These are phyloP conservation scores for Litchi chinensis DNA, from an alignment of 345 rosid species.

Conservation along the genomic window DNA sequence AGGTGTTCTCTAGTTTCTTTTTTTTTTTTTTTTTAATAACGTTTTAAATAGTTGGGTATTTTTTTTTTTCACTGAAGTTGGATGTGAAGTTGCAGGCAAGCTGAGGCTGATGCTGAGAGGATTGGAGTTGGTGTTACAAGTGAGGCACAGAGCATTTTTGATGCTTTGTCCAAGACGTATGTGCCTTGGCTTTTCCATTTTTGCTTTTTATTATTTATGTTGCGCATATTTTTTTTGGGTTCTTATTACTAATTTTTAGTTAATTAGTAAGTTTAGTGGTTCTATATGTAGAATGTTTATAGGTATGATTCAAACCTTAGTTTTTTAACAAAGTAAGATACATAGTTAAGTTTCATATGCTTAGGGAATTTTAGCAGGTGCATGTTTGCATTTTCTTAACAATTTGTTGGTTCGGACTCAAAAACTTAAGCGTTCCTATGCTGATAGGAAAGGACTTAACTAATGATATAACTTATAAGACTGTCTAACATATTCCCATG, in stretches of 20 bases:
- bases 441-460: too few relatives aligned
- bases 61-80: neutral
- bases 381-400: neutral
- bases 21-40: neutral
- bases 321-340: neutral
- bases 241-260: neutral
- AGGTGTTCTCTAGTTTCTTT: conserved; percentile 42
- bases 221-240: too few relatives aligned
- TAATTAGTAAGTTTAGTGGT: neutral
- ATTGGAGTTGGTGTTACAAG: conserved; percentile 90
- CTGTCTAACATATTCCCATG: too few relatives aligned
- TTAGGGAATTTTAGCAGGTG: neutral
- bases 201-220: neutral
- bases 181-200: neutral
- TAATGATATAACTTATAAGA: too few relatives aligned
- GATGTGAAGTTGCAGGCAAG: conserved; percentile 61
- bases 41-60: neutral
- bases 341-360: neutral
- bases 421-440: too few relatives aligned
- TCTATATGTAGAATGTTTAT: neutral
- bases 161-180: conserved; percentile 94
- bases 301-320: neutral
- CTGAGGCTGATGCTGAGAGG: conserved; percentile 84
- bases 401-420: too few relatives aligned
- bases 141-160: conserved; percentile 86